Base-by-base conservation (phyloP, 768 basidiomycete genomes). In the Amanita pseudoporphyria region DNA sequence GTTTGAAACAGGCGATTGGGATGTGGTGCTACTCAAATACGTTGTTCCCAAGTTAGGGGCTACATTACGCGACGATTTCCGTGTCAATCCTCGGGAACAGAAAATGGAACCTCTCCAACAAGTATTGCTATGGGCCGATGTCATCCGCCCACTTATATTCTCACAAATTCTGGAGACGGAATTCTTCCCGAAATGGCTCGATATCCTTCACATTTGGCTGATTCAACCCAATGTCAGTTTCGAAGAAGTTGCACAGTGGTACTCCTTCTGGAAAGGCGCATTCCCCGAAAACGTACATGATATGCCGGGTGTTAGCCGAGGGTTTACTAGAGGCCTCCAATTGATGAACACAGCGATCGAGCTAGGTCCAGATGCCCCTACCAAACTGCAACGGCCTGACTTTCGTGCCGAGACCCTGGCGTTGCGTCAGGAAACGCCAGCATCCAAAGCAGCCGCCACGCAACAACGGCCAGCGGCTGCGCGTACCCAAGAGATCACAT, bases 151-250 rank as follows among this genome's bases (percentile, higher is more conserved):
- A 0, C 81, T 86, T 3, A 77, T 95, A 53, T 75, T 96, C 58
- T 74, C 82, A 1, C 88, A 93, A 59, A 69, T 99, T 10, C 68
- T 99, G 54, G 89, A 95, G 62, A 75, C 77, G 5, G 91, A 92
- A 58, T 96, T 98, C 71, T 97, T 97, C 76, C 89, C 92, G 3
- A 95, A 96, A 62, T 99, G 94, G 93, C 73, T 98, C 52, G 86
- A 92, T 43, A 82, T 88, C 18, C 71, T 99, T 19, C 84, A 94
- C 60, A 66, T 90, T 39, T 98, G 96, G 96, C 82, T 99, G 35
- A 73, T 85, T n/a, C 87, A 91, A 55, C 89, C 91, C 1, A 78
- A 70, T 40, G 86, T 86, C 59, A 93, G 81, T 68, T 86, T 91
- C 57, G 89, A 87, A 57, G 91, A 98, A 64, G 91, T 99, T 9